Conservation (phyloP, 116 monocot species). For the Papilionanthe hybrid region DNA sequence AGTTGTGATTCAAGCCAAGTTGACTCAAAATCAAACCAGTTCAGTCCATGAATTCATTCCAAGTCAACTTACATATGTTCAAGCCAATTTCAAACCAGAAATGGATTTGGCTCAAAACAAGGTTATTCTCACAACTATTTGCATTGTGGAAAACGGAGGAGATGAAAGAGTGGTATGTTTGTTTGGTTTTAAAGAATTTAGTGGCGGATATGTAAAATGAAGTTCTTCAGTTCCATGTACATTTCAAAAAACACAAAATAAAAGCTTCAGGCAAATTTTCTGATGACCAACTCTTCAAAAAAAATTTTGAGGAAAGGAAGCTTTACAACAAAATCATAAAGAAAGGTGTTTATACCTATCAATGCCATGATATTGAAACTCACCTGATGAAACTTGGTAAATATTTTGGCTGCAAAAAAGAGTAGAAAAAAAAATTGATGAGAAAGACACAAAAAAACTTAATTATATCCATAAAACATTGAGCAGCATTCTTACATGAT, state of each 20-base stretch:
- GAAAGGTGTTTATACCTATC: background rate
- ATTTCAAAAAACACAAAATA: too few species aligned
- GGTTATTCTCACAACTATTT: too few species aligned
- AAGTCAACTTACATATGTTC: background rate
- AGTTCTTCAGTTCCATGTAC: too few species aligned
- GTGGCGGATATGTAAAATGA: too few species aligned
- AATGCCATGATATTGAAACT: background rate
- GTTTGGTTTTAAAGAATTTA: too few species aligned
- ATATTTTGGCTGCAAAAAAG: conserved; percentile 76
- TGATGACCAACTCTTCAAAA: background rate
- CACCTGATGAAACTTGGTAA: conserved; percentile 93
- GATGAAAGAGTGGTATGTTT: too few species aligned
- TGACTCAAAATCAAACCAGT: too few species aligned
- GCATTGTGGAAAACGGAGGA: too few species aligned
- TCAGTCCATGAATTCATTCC: background rate
- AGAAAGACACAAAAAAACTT: background rate
- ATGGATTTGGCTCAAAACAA: too few species aligned
- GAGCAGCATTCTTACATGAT: conserved; percentile 57
- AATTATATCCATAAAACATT: background rate
- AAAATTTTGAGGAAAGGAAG: background rate
- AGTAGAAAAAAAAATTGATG: conserved; percentile 17
- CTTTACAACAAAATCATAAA: background rate
- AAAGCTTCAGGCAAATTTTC: background rate
- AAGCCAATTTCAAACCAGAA: background rate
- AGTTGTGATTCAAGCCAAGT: too few species aligned